phyloP scores from a whole-genome alignment of 345 rosid genomes.

The Arabidopsis arenosa region DNA sequence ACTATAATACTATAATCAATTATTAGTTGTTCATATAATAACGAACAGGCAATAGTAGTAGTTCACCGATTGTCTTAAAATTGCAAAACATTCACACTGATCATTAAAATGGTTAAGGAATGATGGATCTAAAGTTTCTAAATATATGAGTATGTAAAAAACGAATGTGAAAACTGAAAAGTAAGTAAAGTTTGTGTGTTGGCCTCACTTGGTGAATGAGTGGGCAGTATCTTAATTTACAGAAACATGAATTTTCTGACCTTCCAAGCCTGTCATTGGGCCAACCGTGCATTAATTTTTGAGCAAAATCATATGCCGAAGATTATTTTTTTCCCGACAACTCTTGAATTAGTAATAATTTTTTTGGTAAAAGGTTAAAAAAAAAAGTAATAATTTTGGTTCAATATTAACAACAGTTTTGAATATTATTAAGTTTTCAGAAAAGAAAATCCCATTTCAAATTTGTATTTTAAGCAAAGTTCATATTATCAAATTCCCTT shows the following conservation, averaged over 20 bases:
- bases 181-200: constrained; percentile 1
- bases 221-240: not conserved
- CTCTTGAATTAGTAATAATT: not conserved
- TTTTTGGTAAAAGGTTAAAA: not conserved
- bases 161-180: not conserved
- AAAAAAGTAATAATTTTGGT: not conserved
- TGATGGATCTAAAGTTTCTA: not conserved
- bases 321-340: not conserved
- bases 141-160: too few relatives aligned
- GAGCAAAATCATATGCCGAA: not conserved
- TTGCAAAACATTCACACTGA: not conserved
- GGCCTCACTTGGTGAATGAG: constrained; percentile 17
- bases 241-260: constrained; percentile 13
- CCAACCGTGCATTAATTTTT: constrained; percentile 22
- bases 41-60: not conserved
- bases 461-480: not conserved
- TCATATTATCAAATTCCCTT: too few relatives aligned
- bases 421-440: not conserved
- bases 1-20: not conserved
- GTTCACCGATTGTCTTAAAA: constrained; percentile 1
- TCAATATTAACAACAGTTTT: not conserved
- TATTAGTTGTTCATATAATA: not conserved
- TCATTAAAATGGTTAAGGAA: not conserved
- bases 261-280: constrained; percentile 22
- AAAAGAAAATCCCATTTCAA: not conserved